Percentiles rank a stretch among this genome's conserved stretches.
Evolutionary conservation across 208 protist species (phyloP).

Genomic region (Leishmania lainsoni): DNA sequence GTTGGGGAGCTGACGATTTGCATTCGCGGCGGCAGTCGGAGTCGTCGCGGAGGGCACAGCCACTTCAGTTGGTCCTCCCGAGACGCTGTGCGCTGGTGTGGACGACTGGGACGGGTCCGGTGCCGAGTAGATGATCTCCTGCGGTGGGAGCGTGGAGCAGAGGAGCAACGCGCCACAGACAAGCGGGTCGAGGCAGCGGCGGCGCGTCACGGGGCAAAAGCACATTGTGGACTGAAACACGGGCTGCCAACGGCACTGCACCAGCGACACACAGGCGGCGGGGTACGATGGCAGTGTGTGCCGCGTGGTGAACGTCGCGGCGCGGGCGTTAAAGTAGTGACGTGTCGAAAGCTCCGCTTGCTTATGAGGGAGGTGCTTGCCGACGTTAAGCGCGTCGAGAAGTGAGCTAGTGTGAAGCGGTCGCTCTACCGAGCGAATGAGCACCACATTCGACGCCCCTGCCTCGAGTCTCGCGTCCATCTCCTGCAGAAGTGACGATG

Average conservation of each 20-base stretch:
- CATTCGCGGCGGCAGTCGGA: neutral
- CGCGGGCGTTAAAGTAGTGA: conserved; percentile 28
- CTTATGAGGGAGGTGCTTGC: conserved; percentile 3
- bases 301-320: conserved; percentile 21
- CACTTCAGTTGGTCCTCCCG: neutral
- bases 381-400: conserved; percentile 4
- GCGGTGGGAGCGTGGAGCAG: conserved; percentile 6
- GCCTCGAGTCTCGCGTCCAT: conserved; percentile 14
- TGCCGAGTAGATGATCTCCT: conserved; percentile 8
- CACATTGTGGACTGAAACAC: conserved; percentile 76
- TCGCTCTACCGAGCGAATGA: conserved; percentile 14
- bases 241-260: conserved; percentile 47
- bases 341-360: conserved; percentile 20
- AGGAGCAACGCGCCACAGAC: conserved; percentile 45
- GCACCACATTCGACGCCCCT: conserved; percentile 22
- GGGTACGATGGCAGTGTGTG: neutral
- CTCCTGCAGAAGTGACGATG: conserved; percentile 43
- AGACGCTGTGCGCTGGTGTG: neutral
- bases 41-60: neutral
- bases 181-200: conserved; percentile 73
- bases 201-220: conserved; percentile 78
- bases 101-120: neutral
- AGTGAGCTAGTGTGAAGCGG: conserved; percentile 10
- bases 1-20: conserved; percentile 12
- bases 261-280: conserved; percentile 21